Percentiles rank a stretch among this genome's conserved stretches.
Evolutionary conservation across 75 land plant species (phyloP).

Genomic region (Azolla pinnata): DNA sequence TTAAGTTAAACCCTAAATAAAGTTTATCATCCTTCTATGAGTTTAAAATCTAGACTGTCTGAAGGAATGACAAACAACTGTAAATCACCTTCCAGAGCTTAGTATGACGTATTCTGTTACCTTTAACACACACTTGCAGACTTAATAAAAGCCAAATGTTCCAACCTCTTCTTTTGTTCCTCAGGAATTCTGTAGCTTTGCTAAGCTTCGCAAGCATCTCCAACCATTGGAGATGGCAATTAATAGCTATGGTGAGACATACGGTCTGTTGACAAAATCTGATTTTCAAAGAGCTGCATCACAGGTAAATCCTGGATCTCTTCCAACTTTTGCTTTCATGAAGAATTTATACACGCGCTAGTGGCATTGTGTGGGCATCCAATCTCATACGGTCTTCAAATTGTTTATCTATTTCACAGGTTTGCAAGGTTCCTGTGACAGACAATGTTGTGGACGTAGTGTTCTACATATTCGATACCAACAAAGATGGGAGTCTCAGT

Average conservation of each 20-base stretch:
- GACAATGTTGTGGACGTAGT: conserved; percentile 56
- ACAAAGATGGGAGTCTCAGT: conserved; percentile 65
- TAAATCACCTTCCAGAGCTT: too few relatives aligned
- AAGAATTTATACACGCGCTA: too few relatives aligned
- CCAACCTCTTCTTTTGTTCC: neutral
- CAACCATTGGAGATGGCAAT: conserved; percentile 55
- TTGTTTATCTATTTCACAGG: conserved; percentile 26
- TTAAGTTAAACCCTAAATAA: too few relatives aligned
- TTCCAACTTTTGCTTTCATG: too few relatives aligned
- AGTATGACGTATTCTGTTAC: too few relatives aligned
- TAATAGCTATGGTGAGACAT: conserved; percentile 58
- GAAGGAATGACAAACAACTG: too few relatives aligned
- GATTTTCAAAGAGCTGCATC: conserved; percentile 75
- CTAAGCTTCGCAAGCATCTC: conserved; percentile 52
- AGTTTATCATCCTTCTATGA: too few relatives aligned
- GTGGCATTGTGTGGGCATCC: too few relatives aligned
- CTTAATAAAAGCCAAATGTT: too few relatives aligned
- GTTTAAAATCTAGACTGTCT: too few relatives aligned
- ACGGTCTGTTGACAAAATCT: conserved; percentile 49
- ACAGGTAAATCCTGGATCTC: conserved; percentile 37
- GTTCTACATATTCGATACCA: conserved; percentile 69
- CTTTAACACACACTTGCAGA: too few relatives aligned
- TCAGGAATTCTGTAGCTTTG: conserved; percentile 65
- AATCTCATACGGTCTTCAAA: neutral
- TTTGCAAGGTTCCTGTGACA: conserved; percentile 48